phyloP scores from a whole-genome alignment of 257 asterid genomes.

The Solanum pennellii region DNA sequence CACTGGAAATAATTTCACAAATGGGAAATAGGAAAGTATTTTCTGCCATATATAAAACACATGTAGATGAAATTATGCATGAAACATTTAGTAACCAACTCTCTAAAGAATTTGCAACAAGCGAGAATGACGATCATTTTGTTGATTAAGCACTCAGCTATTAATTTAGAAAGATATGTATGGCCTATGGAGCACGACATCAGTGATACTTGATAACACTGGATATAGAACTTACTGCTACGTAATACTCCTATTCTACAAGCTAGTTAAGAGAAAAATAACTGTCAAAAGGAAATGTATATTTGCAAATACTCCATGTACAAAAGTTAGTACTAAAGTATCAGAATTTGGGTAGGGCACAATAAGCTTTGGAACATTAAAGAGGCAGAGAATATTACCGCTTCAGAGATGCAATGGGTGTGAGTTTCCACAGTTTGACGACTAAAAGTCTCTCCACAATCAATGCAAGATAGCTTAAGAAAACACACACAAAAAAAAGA shows the following conservation, averaged over 20 bases:
- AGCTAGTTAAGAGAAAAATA: not conserved
- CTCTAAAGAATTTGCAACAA: not conserved
- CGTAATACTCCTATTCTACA: not conserved
- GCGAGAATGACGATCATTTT: not conserved
- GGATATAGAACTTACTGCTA: not conserved
- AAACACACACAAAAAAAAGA: not conserved
- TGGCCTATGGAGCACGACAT: not conserved
- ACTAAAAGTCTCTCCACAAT: slow-evolving; percentile 73
- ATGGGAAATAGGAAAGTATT: not conserved
- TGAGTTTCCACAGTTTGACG: slow-evolving; percentile 64
- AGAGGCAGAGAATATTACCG: slow-evolving; percentile 25
- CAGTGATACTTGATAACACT: not conserved
- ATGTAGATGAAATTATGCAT: not conserved
- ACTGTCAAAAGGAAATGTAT: not conserved
- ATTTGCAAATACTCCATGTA: not conserved
- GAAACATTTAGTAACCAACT: not conserved
- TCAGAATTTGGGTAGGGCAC: not conserved
- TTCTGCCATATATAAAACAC: not conserved
- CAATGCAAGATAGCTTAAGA: slow-evolving; percentile 76
- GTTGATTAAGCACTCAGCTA: not conserved
- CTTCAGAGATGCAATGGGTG: slow-evolving; percentile 88
- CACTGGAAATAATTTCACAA: not conserved
- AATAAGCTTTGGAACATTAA: not conserved
- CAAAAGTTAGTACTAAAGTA: not conserved
- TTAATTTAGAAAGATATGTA: not conserved